Conservation (phyloP, 139 green algal species). For the Monoraphidium neglectum region DNA sequence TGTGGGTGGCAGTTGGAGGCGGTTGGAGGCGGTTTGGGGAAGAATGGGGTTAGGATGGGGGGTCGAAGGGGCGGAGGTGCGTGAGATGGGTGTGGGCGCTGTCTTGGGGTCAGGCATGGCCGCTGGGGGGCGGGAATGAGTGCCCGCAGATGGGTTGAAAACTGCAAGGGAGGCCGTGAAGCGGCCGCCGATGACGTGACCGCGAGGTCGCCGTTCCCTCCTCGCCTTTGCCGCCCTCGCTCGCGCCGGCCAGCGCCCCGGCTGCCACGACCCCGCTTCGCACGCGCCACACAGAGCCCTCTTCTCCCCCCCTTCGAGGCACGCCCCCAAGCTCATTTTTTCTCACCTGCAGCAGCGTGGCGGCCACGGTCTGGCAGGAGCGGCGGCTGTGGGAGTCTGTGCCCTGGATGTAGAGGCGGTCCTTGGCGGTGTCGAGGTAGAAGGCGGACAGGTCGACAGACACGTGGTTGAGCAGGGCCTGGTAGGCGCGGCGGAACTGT, state of each 20-base stretch:
- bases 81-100: not conserved
- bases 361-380: slow-evolving; percentile 87
- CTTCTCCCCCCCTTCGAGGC: too few species aligned
- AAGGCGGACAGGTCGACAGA: slow-evolving; percentile 92
- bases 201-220: too few species aligned
- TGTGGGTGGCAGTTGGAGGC: not conserved
- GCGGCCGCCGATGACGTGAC: too few species aligned
- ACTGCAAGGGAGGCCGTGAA: too few species aligned
- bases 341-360: slow-evolving; percentile 55
- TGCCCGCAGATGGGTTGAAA: too few species aligned
- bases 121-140: too few species aligned
- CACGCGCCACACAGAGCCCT: not conserved
- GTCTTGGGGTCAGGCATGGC: too few species aligned
- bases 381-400: slow-evolving; percentile 56
- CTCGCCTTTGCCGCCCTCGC: too few species aligned
- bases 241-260: too few species aligned
- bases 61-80: not conserved
- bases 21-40: not conserved
- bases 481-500: slow-evolving; percentile 77
- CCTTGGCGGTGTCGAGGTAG: slow-evolving; percentile 97
- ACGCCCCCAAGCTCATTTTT: not conserved
- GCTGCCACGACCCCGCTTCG: too few species aligned
- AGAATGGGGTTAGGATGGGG: not conserved
- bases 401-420: slow-evolving; percentile 87
- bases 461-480: slow-evolving; percentile 82